A percentile compares a stretch with the other conserved stretches of the same genome.
phyloP scores from a whole-genome alignment of 2,329 filamentous ascomycete species.

The Botrytis fabae region DNA sequence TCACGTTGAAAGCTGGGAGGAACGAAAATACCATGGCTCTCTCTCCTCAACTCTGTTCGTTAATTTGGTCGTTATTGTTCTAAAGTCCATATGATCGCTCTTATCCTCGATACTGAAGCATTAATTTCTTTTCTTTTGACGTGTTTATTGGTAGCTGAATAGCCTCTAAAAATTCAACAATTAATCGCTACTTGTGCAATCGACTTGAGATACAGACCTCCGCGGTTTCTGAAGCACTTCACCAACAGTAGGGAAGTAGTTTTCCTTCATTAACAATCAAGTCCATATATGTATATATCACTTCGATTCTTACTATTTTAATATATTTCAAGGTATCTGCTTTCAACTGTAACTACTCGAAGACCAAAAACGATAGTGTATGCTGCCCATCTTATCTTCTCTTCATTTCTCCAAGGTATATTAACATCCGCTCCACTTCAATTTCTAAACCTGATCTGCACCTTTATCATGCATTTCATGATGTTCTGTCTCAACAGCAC shows the following conservation, averaged over 20 bases:
- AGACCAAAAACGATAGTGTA: neutral
- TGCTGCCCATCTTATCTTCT: neutral
- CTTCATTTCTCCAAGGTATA: neutral
- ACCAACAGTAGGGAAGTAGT: neutral
- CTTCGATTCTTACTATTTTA: neutral
- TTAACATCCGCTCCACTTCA: neutral
- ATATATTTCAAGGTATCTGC: neutral
- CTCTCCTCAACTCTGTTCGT: neutral
- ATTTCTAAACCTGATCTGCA: constrained; percentile 10
- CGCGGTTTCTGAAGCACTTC: neutral
- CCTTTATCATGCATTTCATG: constrained; percentile 22
- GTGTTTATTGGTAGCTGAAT: neutral
- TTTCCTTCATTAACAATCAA: neutral
- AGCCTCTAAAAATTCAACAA: no score
- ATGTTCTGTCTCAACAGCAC: constrained; percentile 12
- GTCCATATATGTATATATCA: neutral
- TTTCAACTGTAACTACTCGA: neutral
- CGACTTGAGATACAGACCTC: neutral
- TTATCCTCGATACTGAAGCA: neutral
- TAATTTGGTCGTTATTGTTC: neutral
- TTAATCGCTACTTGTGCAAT: neutral
- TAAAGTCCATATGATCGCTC: neutral
- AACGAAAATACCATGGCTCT: neutral
- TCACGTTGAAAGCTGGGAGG: neutral
- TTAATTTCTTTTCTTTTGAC: neutral